phyloP scores from a whole-genome alignment of 2,329 filamentous ascomycete genomes.

The Cladosporium sp. region DNA sequence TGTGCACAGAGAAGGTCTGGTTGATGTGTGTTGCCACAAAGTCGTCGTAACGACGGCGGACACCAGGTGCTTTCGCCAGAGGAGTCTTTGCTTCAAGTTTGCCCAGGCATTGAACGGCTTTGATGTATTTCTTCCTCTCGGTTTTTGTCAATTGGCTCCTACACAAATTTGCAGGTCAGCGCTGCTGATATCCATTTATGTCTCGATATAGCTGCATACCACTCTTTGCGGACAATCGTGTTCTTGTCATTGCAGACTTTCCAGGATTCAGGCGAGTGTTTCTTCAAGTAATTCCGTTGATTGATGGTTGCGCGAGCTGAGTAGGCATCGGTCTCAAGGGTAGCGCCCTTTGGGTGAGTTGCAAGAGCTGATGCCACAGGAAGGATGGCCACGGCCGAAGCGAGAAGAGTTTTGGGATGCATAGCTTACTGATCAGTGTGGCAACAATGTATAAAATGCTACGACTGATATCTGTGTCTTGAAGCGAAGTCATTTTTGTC shows the following conservation, averaged over 20 bases:
- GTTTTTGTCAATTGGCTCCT: constrained; percentile 19
- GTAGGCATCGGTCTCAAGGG: background rate
- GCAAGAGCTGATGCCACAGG: background rate
- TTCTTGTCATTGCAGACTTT: constrained; percentile 28
- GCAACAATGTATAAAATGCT: background rate
- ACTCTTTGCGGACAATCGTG: constrained; percentile 40
- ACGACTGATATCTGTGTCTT: background rate
- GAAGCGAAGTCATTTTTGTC: background rate
- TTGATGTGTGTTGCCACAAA: constrained; percentile 28
- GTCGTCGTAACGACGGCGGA: constrained; percentile 28
- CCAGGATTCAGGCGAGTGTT: background rate
- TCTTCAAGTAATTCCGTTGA: background rate
- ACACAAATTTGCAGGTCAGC: background rate
- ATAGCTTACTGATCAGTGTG: background rate
- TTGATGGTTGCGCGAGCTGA: background rate
- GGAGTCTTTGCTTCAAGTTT: constrained; percentile 14
- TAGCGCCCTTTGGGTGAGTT: background rate
- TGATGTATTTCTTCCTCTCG: constrained; percentile 23
- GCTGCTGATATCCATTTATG: too few species aligned
- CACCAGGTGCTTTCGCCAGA: constrained; percentile 20
- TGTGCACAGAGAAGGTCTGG: constrained; percentile 26
- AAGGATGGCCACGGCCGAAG: background rate
- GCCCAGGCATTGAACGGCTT: constrained; percentile 18
- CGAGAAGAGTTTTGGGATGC: background rate
- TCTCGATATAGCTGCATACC: constrained; percentile 25